Percentiles rank a stretch among this genome's conserved stretches.
phyloP scores from a whole-genome alignment of 2,329 filamentous ascomycete genomes.

The Harringtonia lauricola region DNA sequence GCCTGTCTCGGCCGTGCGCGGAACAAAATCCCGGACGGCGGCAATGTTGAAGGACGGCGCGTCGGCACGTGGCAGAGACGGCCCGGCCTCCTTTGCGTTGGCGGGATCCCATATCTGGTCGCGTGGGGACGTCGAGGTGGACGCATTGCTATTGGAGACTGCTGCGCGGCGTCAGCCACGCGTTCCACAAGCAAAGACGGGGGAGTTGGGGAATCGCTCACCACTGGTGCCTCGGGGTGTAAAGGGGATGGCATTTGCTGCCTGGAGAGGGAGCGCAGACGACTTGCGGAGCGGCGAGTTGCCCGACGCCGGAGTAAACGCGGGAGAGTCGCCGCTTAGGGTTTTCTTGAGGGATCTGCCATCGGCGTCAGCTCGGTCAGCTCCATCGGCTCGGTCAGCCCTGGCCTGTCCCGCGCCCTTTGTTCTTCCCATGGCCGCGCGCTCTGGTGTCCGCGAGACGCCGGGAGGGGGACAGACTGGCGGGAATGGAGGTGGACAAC shows the following conservation, averaged over 20 bases:
- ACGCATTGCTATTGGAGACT: slow-evolving; percentile 9
- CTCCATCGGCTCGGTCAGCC: no score
- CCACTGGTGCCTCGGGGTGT: slow-evolving; percentile 54
- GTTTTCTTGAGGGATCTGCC: slow-evolving; percentile 49
- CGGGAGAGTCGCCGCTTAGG: slow-evolving; percentile 90
- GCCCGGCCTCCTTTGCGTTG: slow-evolving; percentile 3
- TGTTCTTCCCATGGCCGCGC: no score
- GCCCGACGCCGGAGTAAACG: slow-evolving; percentile 66
- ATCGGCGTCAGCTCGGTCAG: background rate
- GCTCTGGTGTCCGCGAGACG: no score
- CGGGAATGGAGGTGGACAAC: background rate
- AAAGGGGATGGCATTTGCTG: slow-evolving; percentile 79
- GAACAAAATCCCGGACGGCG: slow-evolving; percentile 32
- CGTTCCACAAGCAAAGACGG: slow-evolving; percentile 10
- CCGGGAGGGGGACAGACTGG: no score
- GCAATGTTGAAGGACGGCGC: slow-evolving; percentile 41
- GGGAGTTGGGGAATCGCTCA: no score
- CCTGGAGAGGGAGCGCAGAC: slow-evolving; percentile 75
- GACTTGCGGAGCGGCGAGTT: slow-evolving; percentile 38
- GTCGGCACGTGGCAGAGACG: slow-evolving; percentile 6
- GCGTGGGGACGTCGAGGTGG: slow-evolving; percentile 8
- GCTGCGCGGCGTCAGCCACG: slow-evolving; percentile 1
- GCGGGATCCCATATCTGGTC: slow-evolving; percentile 4
- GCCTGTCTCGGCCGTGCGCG: slow-evolving; percentile 3
- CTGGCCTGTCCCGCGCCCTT: no score